A percentile compares a stretch with the other conserved stretches of the same genome.
These are phyloP conservation scores for Exserohilum turcica DNA, from an alignment of 2,329 filamentous ascomycete species.

Conservation along the genomic window DNA sequence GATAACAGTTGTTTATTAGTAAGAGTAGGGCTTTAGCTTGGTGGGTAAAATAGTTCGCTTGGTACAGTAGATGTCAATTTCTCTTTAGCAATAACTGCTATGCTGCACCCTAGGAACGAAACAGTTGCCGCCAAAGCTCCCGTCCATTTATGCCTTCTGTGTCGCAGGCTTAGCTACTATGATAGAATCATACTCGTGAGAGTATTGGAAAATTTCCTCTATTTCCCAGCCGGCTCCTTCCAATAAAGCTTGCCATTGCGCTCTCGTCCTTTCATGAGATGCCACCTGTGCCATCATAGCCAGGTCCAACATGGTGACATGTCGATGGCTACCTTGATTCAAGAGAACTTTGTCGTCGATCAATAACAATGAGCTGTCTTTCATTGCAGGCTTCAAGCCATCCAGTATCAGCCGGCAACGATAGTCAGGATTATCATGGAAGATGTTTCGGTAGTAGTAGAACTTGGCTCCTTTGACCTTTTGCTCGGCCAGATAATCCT, in stretches of 20 bases:
- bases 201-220: not conserved
- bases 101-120: not conserved
- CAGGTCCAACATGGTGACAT: constrained; percentile 1
- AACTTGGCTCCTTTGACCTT: constrained; percentile 1
- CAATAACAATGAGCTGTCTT: not conserved
- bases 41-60: no score
- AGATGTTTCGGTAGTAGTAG: constrained; percentile 1
- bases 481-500: constrained; percentile 1
- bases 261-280: constrained; percentile 1
- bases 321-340: constrained; percentile 1
- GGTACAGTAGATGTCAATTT: not conserved
- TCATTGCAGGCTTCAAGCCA: not conserved
- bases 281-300: constrained; percentile 1
- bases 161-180: not conserved
- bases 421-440: not conserved
- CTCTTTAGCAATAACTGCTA: not conserved
- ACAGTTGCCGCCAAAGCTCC: not conserved
- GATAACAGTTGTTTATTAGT: no score
- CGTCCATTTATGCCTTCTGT: not conserved
- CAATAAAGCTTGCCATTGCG: constrained; percentile 1
- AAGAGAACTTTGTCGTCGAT: not conserved
- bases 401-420: not conserved
- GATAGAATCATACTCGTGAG: not conserved
- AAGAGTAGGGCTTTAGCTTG: no score
- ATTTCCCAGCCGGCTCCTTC: constrained; percentile 1